Percentiles rank a stretch among this genome's conserved stretches.
Evolutionary conservation across 148 eudicot species (phyloP).

Genomic region (Rhododendron williamsianum): DNA sequence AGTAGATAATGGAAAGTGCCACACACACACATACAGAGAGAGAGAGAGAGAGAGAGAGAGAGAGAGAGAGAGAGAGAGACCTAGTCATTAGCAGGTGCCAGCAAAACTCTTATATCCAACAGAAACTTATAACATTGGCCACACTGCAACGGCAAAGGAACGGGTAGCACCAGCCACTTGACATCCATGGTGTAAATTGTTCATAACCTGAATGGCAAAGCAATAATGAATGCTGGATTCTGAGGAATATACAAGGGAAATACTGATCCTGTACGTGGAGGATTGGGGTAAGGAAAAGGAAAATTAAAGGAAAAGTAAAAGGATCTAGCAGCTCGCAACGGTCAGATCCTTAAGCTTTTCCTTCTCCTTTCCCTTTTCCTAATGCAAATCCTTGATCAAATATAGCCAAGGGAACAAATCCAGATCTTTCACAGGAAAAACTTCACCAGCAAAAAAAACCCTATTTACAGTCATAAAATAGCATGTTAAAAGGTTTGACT

Average conservation of each 20-base stretch:
- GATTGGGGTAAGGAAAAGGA: neutral
- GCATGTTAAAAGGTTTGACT: constrained; percentile 11
- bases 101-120: constrained; percentile 69
- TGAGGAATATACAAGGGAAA: neutral
- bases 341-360: neutral
- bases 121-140: constrained; percentile 44
- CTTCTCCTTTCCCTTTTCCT: neutral
- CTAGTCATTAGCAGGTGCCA: constrained; percentile 61
- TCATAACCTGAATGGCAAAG: constrained; percentile 20
- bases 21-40: too few relatives aligned
- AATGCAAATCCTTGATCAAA: neutral
- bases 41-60: too few relatives aligned
- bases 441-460: neutral
- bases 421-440: neutral
- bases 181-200: constrained; percentile 36
- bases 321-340: neutral
- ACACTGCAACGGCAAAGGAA: constrained; percentile 55
- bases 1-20: too few relatives aligned
- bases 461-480: neutral
- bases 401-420: neutral
- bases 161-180: constrained; percentile 47
- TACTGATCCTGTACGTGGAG: neutral
- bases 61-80: constrained; percentile 21
- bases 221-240: neutral
- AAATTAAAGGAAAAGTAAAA: neutral